Conservation (phyloP, 495 filamentous ascomycete species). For the Penicillium alfredii region DNA sequence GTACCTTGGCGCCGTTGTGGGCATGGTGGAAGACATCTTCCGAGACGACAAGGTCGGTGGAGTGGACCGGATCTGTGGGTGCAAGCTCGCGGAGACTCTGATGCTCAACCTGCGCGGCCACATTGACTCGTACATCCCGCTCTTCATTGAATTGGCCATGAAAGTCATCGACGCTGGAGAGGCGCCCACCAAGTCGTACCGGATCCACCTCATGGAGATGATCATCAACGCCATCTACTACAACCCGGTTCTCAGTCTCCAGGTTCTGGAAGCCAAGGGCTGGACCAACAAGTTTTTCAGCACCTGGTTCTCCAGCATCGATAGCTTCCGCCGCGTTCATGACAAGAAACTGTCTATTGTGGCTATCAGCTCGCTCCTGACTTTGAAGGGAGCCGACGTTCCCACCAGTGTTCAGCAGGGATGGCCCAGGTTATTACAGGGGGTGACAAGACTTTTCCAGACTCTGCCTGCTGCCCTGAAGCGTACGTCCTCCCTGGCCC, state of each 20-base stretch:
- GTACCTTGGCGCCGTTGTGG: constrained; percentile 79
- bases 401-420: constrained; percentile 86
- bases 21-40: constrained; percentile 74
- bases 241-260: constrained; percentile 76
- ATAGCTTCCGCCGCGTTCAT: constrained; percentile 86
- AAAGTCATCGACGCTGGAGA: constrained; percentile 63
- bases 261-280: constrained; percentile 77
- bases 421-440: constrained; percentile 92
- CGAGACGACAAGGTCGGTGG: constrained; percentile 84
- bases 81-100: constrained; percentile 94
- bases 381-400: constrained; percentile 67
- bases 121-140: constrained; percentile 77
- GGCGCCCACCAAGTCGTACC: constrained; percentile 75
- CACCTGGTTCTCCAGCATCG: constrained; percentile 94
- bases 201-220: constrained; percentile 97
- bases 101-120: constrained; percentile 93
- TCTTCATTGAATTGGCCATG: constrained; percentile 89
- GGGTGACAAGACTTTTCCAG: constrained; percentile 86
- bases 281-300: constrained; percentile 99
- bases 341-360: constrained; percentile 98
- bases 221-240: constrained; percentile 98
- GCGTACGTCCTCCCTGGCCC: constrained; percentile 43
- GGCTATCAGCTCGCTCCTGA: constrained; percentile 80
- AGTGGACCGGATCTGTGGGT: constrained; percentile 96
- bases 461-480: constrained; percentile 81